Evolutionary conservation across 2,329 filamentous ascomycete genomes (phyloP), one percentile per base, ranked within the genome.

Genomic region (Epichloe sibirici): DNA sequence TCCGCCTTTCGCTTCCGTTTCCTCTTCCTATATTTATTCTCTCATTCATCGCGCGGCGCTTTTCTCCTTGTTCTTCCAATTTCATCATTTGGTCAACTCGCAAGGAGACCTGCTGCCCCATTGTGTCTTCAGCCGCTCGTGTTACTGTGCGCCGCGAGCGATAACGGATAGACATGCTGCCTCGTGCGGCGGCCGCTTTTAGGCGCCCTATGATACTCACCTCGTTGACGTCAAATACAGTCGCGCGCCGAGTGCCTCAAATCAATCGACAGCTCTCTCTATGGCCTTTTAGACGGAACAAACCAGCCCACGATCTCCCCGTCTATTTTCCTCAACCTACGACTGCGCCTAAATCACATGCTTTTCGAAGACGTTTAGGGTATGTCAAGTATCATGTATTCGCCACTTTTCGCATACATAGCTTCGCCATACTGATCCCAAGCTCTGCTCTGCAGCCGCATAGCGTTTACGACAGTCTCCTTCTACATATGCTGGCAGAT

Each of bases 401-500:
- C 21, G 31, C 7, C n/a, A 12, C 45, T n/a, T 21, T 25, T 23
- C n/a, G 28, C 21, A 2, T 43, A 17, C 21, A 2, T 43, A 17
- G 31, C 7, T 31, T 17, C 42, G 7, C 35, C 49, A 31, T 44
- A 38, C 13, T 49, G 38, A 39, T 23, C 17, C 38, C 21, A 31
- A 23, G 12, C 2, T 15, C 12, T 28, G 12, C 2, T 15, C 12
- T 28, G 21, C 47, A 68, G 65, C 13, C 62, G 62, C 17, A 59
- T 58, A 21, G 49, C 65, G 23, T 62, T 70, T 35, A 63, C 67
- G 5, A 62, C 61, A 5, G 51, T 68, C 12, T 57, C 68, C 11
- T 57, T 64, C 40, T 66, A 71, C 44, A 55, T 67, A 2, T 71
- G 70, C 56, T 76, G 66, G 58, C 62, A 70, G 38, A 60, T 75